Percentiles rank a stretch among this genome's conserved stretches.
Conservation (phyloP, 2,329 filamentous ascomycete species). For the Endoconidiophora laricicola region DNA sequence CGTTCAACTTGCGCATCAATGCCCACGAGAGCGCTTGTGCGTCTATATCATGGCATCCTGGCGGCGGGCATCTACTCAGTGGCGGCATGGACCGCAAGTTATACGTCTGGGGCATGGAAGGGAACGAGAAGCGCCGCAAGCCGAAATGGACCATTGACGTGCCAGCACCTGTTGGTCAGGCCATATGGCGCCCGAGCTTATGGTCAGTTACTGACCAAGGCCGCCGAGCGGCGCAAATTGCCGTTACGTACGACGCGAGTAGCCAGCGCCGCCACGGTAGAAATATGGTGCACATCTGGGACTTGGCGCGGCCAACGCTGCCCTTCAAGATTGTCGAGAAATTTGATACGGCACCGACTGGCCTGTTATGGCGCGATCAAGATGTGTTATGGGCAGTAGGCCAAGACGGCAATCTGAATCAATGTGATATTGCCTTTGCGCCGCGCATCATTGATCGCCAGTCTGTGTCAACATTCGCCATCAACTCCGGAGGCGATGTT, state of each 20-base stretch:
- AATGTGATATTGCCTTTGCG: constrained; percentile 49
- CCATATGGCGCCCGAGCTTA: constrained; percentile 46
- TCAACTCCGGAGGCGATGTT: constrained; percentile 42
- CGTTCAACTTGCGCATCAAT: constrained; percentile 40
- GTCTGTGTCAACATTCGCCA: constrained; percentile 42
- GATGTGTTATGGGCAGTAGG: constrained; percentile 52
- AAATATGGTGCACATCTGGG: constrained; percentile 48
- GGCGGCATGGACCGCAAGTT: constrained; percentile 45
- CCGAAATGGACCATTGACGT: constrained; percentile 44
- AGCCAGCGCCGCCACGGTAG: constrained; percentile 37
- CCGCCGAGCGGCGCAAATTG: constrained; percentile 42
- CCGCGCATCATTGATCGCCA: constrained; percentile 46
- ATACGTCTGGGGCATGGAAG: constrained; percentile 48
- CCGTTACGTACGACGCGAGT: constrained; percentile 43
- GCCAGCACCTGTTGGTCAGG: constrained; percentile 40
- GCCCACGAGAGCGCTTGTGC: constrained; percentile 44
- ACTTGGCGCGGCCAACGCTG: constrained; percentile 49
- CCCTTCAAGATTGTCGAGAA: constrained; percentile 49
- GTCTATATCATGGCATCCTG: constrained; percentile 49
- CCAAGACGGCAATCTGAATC: constrained; percentile 43
- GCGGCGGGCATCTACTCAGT: constrained; percentile 48
- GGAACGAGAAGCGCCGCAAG: constrained; percentile 46
- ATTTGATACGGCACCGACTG: constrained; percentile 40
- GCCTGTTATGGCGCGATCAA: constrained; percentile 45
- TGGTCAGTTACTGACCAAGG: constrained; percentile 49